phyloP scores from a whole-genome alignment of 257 asterid species.

The Plectranthus barbatus region DNA sequence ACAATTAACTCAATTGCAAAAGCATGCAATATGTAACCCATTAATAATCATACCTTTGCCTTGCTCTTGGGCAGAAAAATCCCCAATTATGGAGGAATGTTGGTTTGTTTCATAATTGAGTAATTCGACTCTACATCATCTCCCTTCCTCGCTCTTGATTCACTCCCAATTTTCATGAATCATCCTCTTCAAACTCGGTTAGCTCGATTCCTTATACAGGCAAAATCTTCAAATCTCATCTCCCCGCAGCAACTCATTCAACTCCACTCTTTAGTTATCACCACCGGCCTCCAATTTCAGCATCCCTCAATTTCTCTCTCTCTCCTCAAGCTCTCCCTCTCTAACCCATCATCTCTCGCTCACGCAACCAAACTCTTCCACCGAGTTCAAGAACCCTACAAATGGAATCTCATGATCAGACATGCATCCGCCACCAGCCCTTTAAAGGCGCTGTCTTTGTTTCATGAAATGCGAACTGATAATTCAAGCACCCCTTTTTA shows the following conservation, averaged over 20 bases:
- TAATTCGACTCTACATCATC: too few relatives aligned
- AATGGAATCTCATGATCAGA: slow-evolving; percentile 35
- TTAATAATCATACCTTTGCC: too few relatives aligned
- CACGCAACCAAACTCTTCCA: slow-evolving; percentile 21
- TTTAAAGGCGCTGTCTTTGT: slow-evolving; percentile 31
- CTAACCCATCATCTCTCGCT: slow-evolving; percentile 20
- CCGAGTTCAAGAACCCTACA: slow-evolving; percentile 21
- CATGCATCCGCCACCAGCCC: slow-evolving; percentile 34
- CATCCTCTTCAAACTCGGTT: slow-evolving; percentile 18
- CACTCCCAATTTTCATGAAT: slow-evolving; percentile 15
- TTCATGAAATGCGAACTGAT: slow-evolving; percentile 20
- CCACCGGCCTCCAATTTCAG: slow-evolving; percentile 30
- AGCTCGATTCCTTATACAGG: slow-evolving; percentile 20
- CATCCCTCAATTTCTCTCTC: slow-evolving; percentile 22
- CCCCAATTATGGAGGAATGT: not conserved
- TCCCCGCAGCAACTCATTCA: slow-evolving; percentile 20
- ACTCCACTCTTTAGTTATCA: slow-evolving; percentile 31
- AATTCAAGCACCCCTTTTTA: not conserved
- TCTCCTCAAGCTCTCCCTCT: slow-evolving; percentile 22
- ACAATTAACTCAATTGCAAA: too few relatives aligned
- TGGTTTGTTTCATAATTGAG: not conserved
- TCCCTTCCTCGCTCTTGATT: not conserved
- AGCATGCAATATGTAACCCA: too few relatives aligned
- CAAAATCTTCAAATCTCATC: slow-evolving; percentile 11
- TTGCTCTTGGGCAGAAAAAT: too few relatives aligned